Evolutionary conservation across 164 flowering plant species (phyloP), one percentile per base, ranked within the genome.

Genomic region (Malania oleifera): DNA sequence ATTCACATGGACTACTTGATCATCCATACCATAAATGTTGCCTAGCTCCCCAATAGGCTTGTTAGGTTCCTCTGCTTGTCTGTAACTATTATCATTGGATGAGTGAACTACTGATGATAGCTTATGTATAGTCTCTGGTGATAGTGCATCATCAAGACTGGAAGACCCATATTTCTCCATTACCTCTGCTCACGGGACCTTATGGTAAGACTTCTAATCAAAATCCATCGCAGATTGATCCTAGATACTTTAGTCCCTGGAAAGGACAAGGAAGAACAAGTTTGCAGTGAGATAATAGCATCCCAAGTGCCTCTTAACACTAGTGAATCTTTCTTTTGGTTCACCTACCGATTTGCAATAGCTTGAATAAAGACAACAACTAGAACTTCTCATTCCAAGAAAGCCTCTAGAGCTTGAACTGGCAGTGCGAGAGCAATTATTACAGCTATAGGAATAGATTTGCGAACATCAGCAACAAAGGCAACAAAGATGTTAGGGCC

Each of bases 31-130:
- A 25, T 28, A 12, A 31, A 11, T 34, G 28, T 17, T 17, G 17
- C 37, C 54, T 53, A 41, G 29, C 20, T 57, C 40, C 23, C 52
- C 38, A 10, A 19, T 23, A 41, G 46, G 25, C 55, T 61, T 54
- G 50, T 23, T 46, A 9, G 35, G n/a, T n/a, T n/a, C 73, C 65
- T 64, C 54, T 47, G 60, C 26, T 24, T 28, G 25, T 17, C 45
- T 38, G 4, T 24, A 51, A 38, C 18, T 7, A 25, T 3, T 41
- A 45, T 59, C 61, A 27, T 6, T 1, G 54, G 49, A 50, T 22
- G 46, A 34, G 8, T 20, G 35, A 53, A 29, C 40, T 9, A 15
- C 22, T 10, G 38, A 29, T 5, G n/a, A n/a, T n/a, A 9, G 35
- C 35, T 4, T 9, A 31, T 35, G 17, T 26, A 47, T 46, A 65